Conservation (phyloP, 805 yeast species). For the Zygosaccharomyces pseudorouxii region DNA sequence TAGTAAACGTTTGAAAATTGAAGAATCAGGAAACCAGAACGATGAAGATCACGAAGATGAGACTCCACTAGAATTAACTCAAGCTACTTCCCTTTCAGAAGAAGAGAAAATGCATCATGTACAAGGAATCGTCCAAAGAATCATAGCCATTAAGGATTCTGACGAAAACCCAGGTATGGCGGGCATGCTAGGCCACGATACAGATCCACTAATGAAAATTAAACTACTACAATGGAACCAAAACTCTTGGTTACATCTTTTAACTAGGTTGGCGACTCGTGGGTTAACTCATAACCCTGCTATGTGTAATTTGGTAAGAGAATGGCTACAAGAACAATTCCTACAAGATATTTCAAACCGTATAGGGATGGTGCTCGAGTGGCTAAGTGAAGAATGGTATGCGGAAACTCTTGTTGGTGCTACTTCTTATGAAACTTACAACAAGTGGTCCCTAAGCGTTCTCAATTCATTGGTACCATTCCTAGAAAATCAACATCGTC, state of each 20-base stretch:
- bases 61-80: conserved; percentile 12
- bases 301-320: conserved; percentile 59
- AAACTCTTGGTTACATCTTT: conserved; percentile 67
- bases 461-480: conserved; percentile 80
- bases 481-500: conserved; percentile 74
- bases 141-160: conserved; percentile 17
- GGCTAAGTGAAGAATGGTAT: conserved; percentile 97
- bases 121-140: conserved; percentile 45
- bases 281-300: conserved; percentile 52
- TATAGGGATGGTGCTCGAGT: conserved; percentile 72
- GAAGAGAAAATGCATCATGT: conserved; percentile 57
- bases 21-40: conserved; percentile 32
- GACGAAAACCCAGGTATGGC: conserved; percentile 17
- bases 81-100: conserved; percentile 48
- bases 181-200: conserved; percentile 18
- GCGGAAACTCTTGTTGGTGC: conserved; percentile 38
- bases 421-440: conserved; percentile 38
- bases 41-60: conserved; percentile 34
- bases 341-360: conserved; percentile 66
- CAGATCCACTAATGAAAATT: conserved; percentile 23
- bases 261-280: conserved; percentile 76
- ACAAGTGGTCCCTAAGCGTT: conserved; percentile 63
- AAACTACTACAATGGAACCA: conserved; percentile 50
- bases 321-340: conserved; percentile 66
- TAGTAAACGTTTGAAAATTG: conserved; percentile 21